A percentile compares a stretch with the other conserved stretches of the same genome.
These are phyloP conservation scores for Ceratocystis papillata DNA, from an alignment of 2,329 filamentous ascomycete genomes.

Conservation along the genomic window DNA sequence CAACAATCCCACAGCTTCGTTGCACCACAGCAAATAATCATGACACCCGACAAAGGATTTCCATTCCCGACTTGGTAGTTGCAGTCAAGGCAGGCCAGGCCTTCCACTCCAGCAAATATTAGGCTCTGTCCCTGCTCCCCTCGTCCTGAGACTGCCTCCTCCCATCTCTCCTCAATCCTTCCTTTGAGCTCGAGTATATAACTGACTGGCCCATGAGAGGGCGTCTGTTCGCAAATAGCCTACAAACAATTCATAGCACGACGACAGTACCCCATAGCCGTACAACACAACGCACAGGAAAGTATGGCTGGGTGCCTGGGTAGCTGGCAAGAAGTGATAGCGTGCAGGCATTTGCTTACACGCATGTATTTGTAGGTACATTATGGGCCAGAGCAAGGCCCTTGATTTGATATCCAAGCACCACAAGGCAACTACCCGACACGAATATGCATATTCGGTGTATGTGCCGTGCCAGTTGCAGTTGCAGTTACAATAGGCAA, in stretches of 20 bases:
- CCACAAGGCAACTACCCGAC: slow-evolving; percentile 6
- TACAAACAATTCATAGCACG: not conserved
- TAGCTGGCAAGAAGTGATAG: no score
- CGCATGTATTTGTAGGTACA: not conserved
- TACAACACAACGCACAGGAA: not conserved
- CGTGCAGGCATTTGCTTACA: not conserved
- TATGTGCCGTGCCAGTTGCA: not conserved
- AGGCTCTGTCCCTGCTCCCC: not conserved
- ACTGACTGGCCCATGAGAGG: not conserved
- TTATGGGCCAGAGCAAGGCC: not conserved
- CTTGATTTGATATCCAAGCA: slow-evolving; percentile 4
- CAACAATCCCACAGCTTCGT: not conserved
- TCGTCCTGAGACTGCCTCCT: not conserved
- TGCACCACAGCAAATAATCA: not conserved
- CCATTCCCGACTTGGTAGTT: slow-evolving; percentile 1
- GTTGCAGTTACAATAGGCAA: not conserved
- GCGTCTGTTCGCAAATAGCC: not conserved
- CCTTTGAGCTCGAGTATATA: not conserved
- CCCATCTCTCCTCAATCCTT: not conserved
- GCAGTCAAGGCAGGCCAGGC: not conserved
- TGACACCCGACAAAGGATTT: not conserved
- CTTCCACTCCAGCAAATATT: not conserved
- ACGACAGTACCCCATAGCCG: not conserved
- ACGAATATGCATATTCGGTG: not conserved
- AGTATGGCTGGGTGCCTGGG: not conserved